A percentile compares a stretch with the other conserved stretches of the same genome.
phyloP scores from a whole-genome alignment of 495 filamentous ascomycete species.

The Glarea lozoyensis region DNA sequence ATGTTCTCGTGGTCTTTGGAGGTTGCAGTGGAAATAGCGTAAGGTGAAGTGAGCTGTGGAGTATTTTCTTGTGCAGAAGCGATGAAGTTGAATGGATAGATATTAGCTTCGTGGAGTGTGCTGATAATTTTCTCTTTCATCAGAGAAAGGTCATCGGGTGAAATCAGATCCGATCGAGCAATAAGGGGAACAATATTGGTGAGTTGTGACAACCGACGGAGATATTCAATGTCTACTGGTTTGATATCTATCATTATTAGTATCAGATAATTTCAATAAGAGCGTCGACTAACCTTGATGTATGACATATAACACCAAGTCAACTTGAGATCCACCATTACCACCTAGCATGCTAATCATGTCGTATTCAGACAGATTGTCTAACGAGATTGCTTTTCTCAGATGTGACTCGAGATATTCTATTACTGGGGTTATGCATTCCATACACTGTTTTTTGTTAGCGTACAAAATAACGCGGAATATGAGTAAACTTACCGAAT shows the following conservation, averaged over 20 bases:
- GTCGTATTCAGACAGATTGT: constrained; percentile 57
- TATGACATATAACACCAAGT: constrained; percentile 79
- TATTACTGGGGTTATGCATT: constrained; percentile 58
- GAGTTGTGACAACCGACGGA: constrained; percentile 62
- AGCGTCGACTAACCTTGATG: constrained; percentile 41
- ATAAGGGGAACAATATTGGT: constrained; percentile 86
- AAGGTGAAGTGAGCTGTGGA: constrained; percentile 41
- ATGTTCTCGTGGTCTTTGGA: constrained; percentile 77
- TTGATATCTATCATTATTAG: constrained; percentile 50
- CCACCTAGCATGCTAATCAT: constrained; percentile 75
- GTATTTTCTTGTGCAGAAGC: constrained; percentile 23
- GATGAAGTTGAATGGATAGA: constrained; percentile 61
- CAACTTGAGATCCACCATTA: constrained; percentile 79
- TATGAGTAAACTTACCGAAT: constrained; percentile 38
- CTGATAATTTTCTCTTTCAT: constrained; percentile 54
- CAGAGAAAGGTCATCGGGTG: constrained; percentile 44
- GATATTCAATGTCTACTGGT: constrained; percentile 64
- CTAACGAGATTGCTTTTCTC: constrained; percentile 49
- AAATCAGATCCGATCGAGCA: constrained; percentile 65
- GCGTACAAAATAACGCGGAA: neutral
- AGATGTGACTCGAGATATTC: constrained; percentile 73
- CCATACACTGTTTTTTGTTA: constrained; percentile 38
- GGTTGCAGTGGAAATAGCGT: constrained; percentile 72
- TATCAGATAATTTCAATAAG: constrained; percentile 5
- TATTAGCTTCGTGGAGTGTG: constrained; percentile 49